phyloP scores from a whole-genome alignment of 2,329 filamentous ascomycete species.

The Penicillium occitanis region DNA sequence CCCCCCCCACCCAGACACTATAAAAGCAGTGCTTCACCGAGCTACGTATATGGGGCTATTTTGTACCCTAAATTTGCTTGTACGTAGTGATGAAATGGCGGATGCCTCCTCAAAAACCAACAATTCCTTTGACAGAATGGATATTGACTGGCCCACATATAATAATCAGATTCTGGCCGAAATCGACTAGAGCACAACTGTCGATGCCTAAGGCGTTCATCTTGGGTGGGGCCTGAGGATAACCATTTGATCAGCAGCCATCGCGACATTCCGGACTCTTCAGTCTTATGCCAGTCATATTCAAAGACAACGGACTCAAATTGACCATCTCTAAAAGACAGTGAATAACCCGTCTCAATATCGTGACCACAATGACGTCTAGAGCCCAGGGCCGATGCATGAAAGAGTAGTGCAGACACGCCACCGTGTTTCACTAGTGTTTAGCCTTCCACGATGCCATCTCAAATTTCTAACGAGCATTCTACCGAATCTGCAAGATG shows the following conservation, averaged over 20 bases:
- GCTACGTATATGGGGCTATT: too few relatives aligned
- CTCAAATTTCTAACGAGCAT: neutral
- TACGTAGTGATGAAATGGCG: too few relatives aligned
- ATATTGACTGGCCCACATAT: too few relatives aligned
- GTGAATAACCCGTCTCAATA: neutral
- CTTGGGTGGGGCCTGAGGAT: neutral
- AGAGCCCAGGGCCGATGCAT: neutral
- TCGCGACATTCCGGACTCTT: neutral
- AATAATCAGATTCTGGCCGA: too few relatives aligned
- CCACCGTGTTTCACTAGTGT: slow-evolving; percentile 21
- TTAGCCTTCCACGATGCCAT: slow-evolving; percentile 15
- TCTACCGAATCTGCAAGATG: neutral
- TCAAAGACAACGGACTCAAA: neutral
- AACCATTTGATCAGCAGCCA: neutral
- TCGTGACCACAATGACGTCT: neutral
- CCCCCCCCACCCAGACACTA: too few relatives aligned
- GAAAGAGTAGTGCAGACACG: slow-evolving; percentile 9
- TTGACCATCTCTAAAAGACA: neutral
- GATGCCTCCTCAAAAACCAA: too few relatives aligned
- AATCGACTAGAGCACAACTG: neutral
- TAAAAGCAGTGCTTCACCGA: too few relatives aligned
- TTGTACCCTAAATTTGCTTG: too few relatives aligned
- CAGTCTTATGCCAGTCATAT: neutral
- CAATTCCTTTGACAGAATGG: too few relatives aligned
- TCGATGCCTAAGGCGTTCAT: neutral